Percentiles rank a stretch among this genome's conserved stretches.
Evolutionary conservation across 2,329 filamentous ascomycete genomes (phyloP).

Genomic region (Moelleriella libera): DNA sequence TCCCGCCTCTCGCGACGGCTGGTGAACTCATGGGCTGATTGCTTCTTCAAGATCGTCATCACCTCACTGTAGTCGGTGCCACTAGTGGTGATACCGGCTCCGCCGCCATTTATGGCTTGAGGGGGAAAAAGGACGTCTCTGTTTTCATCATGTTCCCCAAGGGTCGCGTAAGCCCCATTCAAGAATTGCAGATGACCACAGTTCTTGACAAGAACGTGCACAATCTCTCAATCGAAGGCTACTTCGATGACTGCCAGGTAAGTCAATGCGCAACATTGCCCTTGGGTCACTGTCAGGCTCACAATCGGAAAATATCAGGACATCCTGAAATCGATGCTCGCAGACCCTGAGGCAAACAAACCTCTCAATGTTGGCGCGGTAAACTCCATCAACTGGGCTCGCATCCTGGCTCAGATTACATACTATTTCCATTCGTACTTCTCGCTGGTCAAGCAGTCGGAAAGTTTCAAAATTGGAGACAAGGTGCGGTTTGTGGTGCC

Average conservation of each 20-base stretch:
- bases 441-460: conserved; percentile 48
- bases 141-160: conserved; percentile 92
- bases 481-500: conserved; percentile 78
- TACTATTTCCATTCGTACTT: conserved; percentile 98
- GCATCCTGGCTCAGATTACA: conserved; percentile 90
- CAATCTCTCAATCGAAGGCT: conserved; percentile 78
- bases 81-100: conserved; percentile 85
- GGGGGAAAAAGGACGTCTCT: conserved; percentile 92
- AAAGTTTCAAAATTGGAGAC: conserved; percentile 48
- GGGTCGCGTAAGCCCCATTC: conserved; percentile 79
- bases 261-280: conserved; percentile 1
- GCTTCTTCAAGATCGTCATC: conserved; percentile 45
- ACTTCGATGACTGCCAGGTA: conserved; percentile 91
- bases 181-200: conserved; percentile 96
- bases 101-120: conserved; percentile 86
- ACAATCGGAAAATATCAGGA: conserved; percentile 33
- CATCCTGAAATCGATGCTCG: conserved; percentile 87
- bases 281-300: neutral
- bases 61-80: conserved; percentile 74
- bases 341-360: conserved; percentile 70
- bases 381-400: conserved; percentile 93
- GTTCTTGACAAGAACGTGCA: conserved; percentile 83
- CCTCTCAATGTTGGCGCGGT: conserved; percentile 78
- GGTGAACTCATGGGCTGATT: neutral
- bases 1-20: neutral